Conservation (phyloP, 208 protist genomes). For the Acanthamoeba royreba region DNA sequence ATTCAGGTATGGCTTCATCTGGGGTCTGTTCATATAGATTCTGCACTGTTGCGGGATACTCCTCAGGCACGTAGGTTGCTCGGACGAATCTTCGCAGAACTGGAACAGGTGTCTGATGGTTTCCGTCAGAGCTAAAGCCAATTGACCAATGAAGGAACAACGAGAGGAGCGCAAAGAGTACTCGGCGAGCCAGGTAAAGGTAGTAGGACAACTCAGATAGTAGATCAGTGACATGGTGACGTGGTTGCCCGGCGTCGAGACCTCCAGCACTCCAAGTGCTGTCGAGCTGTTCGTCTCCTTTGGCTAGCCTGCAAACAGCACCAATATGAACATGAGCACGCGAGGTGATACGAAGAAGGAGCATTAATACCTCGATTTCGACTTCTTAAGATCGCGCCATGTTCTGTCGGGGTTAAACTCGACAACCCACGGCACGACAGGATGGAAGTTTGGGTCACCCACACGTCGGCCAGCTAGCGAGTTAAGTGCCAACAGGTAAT, state of each 20-base stretch:
- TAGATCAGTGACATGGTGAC: constrained; percentile 68
- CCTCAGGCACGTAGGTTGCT: constrained; percentile 66
- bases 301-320: constrained; percentile 25
- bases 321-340: neutral
- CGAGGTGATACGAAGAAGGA: neutral
- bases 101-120: constrained; percentile 47
- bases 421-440: constrained; percentile 66
- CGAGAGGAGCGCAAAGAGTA: neutral
- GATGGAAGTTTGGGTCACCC: constrained; percentile 63
- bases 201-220: constrained; percentile 71
- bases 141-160: neutral
- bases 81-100: constrained; percentile 61
- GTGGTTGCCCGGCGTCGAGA: neutral
- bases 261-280: constrained; percentile 25
- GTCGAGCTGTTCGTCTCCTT: constrained; percentile 70
- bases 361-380: constrained; percentile 53
- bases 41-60: constrained; percentile 70
- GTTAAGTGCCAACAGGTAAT: constrained; percentile 68
- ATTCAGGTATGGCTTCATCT: constrained; percentile 78
- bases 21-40: constrained; percentile 76
- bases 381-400: constrained; percentile 54
- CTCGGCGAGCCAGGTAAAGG: constrained; percentile 60
- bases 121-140: neutral
- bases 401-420: constrained; percentile 47
- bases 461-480: constrained; percentile 35